Percentiles rank a stretch among this genome's conserved stretches.
These are phyloP conservation scores for Solanum chmielewskii DNA, from an alignment of 257 asterid genomes.

Conservation along the genomic window DNA sequence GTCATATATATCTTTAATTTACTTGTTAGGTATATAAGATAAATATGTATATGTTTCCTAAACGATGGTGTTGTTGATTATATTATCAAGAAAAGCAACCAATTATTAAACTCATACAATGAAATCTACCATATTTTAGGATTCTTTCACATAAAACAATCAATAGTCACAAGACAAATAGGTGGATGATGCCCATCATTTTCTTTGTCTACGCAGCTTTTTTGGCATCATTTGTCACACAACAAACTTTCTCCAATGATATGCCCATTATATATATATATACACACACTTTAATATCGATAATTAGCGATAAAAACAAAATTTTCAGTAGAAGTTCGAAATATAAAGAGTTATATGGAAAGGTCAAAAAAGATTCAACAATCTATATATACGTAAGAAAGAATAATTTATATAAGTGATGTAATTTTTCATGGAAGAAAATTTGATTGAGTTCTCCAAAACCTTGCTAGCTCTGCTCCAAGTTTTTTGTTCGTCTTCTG, in stretches of 20 bases:
- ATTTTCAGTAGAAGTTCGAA: no score
- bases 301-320: neutral
- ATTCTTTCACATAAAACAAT: neutral
- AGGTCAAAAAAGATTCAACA: no score
- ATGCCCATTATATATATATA: no score
- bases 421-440: no score
- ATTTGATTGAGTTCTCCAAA: no score
- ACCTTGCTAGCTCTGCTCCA: neutral
- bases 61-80: neutral
- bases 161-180: neutral
- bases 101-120: neutral
- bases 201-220: neutral
- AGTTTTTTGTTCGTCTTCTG: fast-evolving
- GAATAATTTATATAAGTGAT: no score
- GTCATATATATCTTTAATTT: neutral
- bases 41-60: neutral
- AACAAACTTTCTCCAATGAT: neutral
- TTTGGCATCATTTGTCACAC: neutral
- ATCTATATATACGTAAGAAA: no score
- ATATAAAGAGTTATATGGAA: no score
- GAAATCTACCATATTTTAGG: neutral
- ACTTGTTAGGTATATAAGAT: neutral
- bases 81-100: neutral
- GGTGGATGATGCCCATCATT: neutral
- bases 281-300: neutral